Percentiles rank a stretch among this genome's conserved stretches.
Conservation (phyloP, 768 basidiomycete species). For the Filobasidium wieringae region DNA sequence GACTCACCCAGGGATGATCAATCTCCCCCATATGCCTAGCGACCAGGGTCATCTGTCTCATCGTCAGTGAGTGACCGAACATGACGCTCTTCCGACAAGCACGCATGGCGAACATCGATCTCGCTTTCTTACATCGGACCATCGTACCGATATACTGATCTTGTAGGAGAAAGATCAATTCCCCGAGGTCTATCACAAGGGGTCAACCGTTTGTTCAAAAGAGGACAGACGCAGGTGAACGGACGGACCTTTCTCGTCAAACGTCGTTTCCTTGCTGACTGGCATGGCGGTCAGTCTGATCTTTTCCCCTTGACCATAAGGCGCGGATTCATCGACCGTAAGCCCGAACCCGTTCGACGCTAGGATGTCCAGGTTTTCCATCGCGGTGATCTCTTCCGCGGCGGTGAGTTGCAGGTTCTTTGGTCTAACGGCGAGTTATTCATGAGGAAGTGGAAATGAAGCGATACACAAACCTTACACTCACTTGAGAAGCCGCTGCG, state of each 20-base stretch:
- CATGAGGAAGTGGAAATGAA: not conserved
- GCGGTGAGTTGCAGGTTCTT: constrained; percentile 69
- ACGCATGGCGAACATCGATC: constrained; percentile 90
- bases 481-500: constrained; percentile 71
- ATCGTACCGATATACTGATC: constrained; percentile 66
- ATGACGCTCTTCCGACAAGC: constrained; percentile 95
- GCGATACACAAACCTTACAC: constrained; percentile 23
- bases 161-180: constrained; percentile 72
- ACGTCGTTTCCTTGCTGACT: constrained; percentile 78
- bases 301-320: constrained; percentile 38
- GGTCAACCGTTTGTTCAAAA: constrained; percentile 8
- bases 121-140: constrained; percentile 83
- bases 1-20: constrained; percentile 42
- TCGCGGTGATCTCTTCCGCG: constrained; percentile 72
- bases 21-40: constrained; percentile 41
- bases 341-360: constrained; percentile 84
- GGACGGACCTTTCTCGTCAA: constrained; percentile 66
- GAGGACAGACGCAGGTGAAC: not conserved
- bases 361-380: constrained; percentile 75
- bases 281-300: constrained; percentile 71
- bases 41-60: constrained; percentile 56
- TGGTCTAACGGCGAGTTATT: constrained; percentile 46
- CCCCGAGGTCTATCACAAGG: constrained; percentile 65
- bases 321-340: constrained; percentile 46
- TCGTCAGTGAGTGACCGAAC: constrained; percentile 75